Percentiles rank a stretch among this genome's conserved stretches.
Evolutionary conservation across 1,139 yeast genomes (phyloP).

Genomic region (Debaryomyces udenii): DNA sequence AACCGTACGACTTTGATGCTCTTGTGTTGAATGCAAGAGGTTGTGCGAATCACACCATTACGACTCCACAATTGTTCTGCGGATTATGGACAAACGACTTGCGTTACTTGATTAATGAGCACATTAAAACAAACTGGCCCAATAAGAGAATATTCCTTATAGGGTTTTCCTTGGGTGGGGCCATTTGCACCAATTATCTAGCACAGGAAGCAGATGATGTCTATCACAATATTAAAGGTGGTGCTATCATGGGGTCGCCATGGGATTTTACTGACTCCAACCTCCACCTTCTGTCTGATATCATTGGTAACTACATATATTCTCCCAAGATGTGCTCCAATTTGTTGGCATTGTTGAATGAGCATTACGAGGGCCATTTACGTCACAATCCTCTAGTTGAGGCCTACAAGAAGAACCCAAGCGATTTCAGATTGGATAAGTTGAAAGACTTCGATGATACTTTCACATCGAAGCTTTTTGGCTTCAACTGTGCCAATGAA

Average conservation of each 20-base stretch:
- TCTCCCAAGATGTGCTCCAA: conserved; percentile 58
- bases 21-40: conserved; percentile 62
- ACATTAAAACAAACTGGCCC: conserved; percentile 50
- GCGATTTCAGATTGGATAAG: conserved; percentile 32
- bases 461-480: conserved; percentile 57
- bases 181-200: conserved; percentile 56
- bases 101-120: conserved; percentile 53
- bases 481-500: conserved; percentile 54
- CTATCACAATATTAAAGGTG: conserved; percentile 46
- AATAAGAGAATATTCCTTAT: conserved; percentile 51
- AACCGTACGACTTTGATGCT: conserved; percentile 49
- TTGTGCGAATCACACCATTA: conserved; percentile 59
- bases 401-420: conserved; percentile 37
- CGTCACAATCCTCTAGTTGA: conserved; percentile 29
- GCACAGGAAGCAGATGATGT: conserved; percentile 51
- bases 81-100: conserved; percentile 68
- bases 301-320: conserved; percentile 50
- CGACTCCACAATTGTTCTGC: conserved; percentile 61
- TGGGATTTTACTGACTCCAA: conserved; percentile 59
- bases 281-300: conserved; percentile 41
- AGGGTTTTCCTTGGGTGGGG: conserved; percentile 63
- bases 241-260: conserved; percentile 55
- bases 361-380: conserved; percentile 43
- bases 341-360: conserved; percentile 44
- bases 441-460: conserved; percentile 52